Percentiles rank a stretch among this genome's conserved stretches.
Evolutionary conservation across 768 basidiomycete species (phyloP).

Genomic region (Lentinula lateritia): DNA sequence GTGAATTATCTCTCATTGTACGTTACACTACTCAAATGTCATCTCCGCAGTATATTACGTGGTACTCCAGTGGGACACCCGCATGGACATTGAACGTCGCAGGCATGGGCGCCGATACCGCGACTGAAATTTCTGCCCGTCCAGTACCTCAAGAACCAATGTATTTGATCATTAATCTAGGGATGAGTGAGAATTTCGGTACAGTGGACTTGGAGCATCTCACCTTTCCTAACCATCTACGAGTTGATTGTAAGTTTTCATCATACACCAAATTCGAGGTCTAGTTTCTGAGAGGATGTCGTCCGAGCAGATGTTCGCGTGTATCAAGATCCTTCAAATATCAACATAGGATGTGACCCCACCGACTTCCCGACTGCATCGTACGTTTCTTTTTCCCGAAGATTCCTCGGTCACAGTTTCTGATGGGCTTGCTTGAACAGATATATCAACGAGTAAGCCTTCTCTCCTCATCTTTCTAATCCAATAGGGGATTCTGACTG

Average conservation of each 20-base stretch:
- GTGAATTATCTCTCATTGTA: slow-evolving; percentile 14
- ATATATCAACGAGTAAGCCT: slow-evolving; percentile 54
- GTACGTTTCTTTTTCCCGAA: slow-evolving; percentile 17
- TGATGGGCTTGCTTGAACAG: background rate
- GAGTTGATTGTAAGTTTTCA: slow-evolving; percentile 27
- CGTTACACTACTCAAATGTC: background rate
- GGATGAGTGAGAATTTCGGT: slow-evolving; percentile 68
- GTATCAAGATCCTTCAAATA: slow-evolving; percentile 58
- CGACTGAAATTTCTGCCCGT: slow-evolving; percentile 56
- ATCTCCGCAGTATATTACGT: slow-evolving; percentile 66
- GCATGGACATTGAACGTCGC: slow-evolving; percentile 73
- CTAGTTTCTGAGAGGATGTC: background rate
- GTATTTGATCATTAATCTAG: slow-evolving; percentile 82
- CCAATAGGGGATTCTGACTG: background rate
- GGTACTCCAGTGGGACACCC: slow-evolving; percentile 64
- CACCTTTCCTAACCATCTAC: slow-evolving; percentile 56
- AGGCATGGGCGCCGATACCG: slow-evolving; percentile 59
- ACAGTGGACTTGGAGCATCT: slow-evolving; percentile 63
- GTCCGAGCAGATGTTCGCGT: slow-evolving; percentile 41
- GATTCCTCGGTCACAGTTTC: background rate
- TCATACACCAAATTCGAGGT: background rate
- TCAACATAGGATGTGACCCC: slow-evolving; percentile 73
- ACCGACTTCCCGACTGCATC: slow-evolving; percentile 58
- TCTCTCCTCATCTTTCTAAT: background rate
- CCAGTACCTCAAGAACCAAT: slow-evolving; percentile 82